phyloP scores from a whole-genome alignment of 768 basidiomycete genomes.

The Phylloporus arenicola region DNA sequence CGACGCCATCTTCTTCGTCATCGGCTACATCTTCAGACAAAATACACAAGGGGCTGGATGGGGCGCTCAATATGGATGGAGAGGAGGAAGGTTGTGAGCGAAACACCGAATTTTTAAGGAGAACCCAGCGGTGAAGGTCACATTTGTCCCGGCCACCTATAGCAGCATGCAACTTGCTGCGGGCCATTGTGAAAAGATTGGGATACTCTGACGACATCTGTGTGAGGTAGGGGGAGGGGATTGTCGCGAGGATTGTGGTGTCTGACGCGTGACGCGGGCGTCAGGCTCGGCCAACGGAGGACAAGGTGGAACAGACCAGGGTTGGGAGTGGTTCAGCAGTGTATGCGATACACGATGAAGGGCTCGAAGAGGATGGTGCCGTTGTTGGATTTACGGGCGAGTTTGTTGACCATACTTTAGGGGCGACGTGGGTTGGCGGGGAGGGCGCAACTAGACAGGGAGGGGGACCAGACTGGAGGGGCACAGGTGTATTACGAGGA shows the following conservation, averaged over 20 bases:
- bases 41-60: conserved; percentile 24
- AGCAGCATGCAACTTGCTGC: conserved; percentile 67
- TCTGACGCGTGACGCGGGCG: conserved; percentile 16
- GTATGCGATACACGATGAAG: conserved; percentile 84
- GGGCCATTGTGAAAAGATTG: conserved; percentile 59
- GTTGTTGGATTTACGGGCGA: conserved; percentile 75
- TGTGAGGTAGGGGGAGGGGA: conserved; percentile 5
- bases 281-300: neutral
- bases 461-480: conserved; percentile 3
- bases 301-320: conserved; percentile 17
- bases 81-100: conserved; percentile 44
- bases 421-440: conserved; percentile 23
- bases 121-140: conserved; percentile 82
- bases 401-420: conserved; percentile 77
- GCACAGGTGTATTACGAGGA: conserved; percentile 26
- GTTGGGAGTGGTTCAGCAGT: conserved; percentile 37
- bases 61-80: conserved; percentile 21
- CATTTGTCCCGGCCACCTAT: conserved; percentile 56
- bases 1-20: conserved; percentile 48
- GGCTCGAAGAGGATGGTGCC: conserved; percentile 85
- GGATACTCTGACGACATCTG: conserved; percentile 46
- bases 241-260: conserved; percentile 8
- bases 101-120: conserved; percentile 79
- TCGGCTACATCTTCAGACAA: conserved; percentile 38
- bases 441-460: conserved; percentile 18